Evolutionary conservation across 2,329 filamentous ascomycete species (phyloP).

Genomic region (Exophiala sp.): DNA sequence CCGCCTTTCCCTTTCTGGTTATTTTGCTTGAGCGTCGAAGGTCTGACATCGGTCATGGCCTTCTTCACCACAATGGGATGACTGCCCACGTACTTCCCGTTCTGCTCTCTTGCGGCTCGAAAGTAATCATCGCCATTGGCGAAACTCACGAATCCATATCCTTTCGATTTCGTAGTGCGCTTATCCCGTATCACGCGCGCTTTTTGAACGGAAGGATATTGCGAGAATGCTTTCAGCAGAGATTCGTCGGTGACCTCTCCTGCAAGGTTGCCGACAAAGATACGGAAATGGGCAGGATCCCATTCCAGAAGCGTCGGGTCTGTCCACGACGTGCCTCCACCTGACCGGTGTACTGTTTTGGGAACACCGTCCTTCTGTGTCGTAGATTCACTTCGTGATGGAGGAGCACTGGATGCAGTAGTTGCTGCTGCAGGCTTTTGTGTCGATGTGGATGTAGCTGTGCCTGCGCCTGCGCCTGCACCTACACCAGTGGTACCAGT

Average conservation of each 20-base stretch:
- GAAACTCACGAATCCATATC: conserved; percentile 95
- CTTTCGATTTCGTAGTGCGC: conserved; percentile 90
- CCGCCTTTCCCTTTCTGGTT: conserved; percentile 41
- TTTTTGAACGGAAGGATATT: conserved; percentile 83
- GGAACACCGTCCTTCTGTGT: conserved; percentile 41
- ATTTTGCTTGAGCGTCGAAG: conserved; percentile 59
- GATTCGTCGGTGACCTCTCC: conserved; percentile 97
- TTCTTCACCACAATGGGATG: conserved; percentile 84
- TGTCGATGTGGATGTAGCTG: conserved; percentile 18
- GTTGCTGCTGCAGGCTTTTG: conserved; percentile 29
- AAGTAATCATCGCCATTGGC: conserved; percentile 94
- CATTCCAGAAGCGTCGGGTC: conserved; percentile 86
- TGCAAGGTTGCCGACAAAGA: conserved; percentile 94
- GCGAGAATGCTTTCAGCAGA: conserved; percentile 84
- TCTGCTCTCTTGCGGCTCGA: conserved; percentile 93
- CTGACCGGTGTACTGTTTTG: conserved; percentile 81
- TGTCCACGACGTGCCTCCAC: conserved; percentile 88
- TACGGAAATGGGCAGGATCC: conserved; percentile 88
- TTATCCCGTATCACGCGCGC: conserved; percentile 93
- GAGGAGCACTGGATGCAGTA: conserved; percentile 30
- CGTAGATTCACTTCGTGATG: conserved; percentile 32
- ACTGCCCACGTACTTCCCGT: conserved; percentile 97
- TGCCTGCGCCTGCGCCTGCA: background rate
- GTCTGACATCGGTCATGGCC: conserved; percentile 85
- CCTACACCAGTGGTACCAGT: conserved; percentile 30